A percentile compares a stretch with the other conserved stretches of the same genome.
phyloP scores from a whole-genome alignment of 176 grass and related monocot species.

The Oryza meridionalis region DNA sequence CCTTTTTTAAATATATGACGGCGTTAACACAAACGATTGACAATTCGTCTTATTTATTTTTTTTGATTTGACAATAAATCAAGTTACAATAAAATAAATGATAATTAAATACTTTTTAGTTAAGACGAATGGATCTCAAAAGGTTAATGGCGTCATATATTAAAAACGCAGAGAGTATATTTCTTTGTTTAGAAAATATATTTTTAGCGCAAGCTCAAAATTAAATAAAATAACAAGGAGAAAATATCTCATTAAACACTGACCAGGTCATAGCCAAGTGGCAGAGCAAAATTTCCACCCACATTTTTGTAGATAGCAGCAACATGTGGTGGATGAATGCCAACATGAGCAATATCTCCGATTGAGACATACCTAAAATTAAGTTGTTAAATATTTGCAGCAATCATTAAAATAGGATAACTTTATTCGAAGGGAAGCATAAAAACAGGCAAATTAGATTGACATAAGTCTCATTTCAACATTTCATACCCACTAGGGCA shows the following conservation, averaged over 20 bases:
- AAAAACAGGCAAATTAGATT: conserved; percentile 37
- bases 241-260: conserved; percentile 39
- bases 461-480: conserved; percentile 36
- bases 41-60: too few species aligned
- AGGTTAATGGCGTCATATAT: too few species aligned
- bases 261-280: conserved; percentile 93
- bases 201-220: conserved; percentile 24
- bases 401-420: conserved; percentile 31
- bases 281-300: conserved; percentile 72
- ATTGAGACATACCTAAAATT: conserved; percentile 80
- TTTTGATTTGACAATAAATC: too few species aligned
- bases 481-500: conserved; percentile 79
- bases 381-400: conserved; percentile 23
- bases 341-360: conserved; percentile 87
- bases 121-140: too few species aligned
- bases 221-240: conserved; percentile 11
- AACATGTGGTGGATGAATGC: conserved; percentile 68
- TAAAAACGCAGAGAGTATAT: background rate
- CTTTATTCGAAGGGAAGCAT: background rate
- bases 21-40: too few species aligned
- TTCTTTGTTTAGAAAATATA: background rate
- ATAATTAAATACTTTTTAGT: too few species aligned
- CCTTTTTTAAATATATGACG: too few species aligned
- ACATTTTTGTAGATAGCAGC: conserved; percentile 74
- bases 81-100: too few species aligned